Conservation (phyloP, 257 asterid genomes). For the Solanum pimpinellifolium region DNA sequence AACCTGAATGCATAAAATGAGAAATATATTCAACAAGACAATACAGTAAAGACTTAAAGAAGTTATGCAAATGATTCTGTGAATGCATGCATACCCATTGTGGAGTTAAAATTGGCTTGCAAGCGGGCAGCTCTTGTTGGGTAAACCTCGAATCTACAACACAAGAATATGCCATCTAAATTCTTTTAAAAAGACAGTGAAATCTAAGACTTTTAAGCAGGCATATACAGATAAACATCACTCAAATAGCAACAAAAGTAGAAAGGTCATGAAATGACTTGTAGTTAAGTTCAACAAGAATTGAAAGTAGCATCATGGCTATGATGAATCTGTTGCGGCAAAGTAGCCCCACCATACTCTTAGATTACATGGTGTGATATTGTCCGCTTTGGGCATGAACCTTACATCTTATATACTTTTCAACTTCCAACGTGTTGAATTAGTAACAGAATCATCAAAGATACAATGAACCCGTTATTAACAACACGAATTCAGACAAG, state of each 20-base stretch:
- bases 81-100: conserved; percentile 36
- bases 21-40: neutral
- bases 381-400: neutral
- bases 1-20: conserved; percentile 34
- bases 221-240: neutral
- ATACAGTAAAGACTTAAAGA: neutral
- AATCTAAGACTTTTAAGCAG: neutral
- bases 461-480: neutral
- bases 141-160: conserved; percentile 81
- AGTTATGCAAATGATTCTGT: neutral
- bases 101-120: conserved; percentile 92
- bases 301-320: neutral
- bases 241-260: neutral
- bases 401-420: neutral
- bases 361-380: neutral
- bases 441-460: neutral
- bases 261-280: neutral
- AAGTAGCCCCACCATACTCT: neutral
- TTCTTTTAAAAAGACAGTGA: neutral
- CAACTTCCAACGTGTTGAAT: neutral
- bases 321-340: neutral
- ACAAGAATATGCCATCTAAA: neutral
- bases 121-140: conserved; percentile 97
- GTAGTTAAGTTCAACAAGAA: neutral
- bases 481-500: neutral